Base-by-base conservation (phyloP, 257 asterid genomes). In the Nicotiana sylvestris region DNA sequence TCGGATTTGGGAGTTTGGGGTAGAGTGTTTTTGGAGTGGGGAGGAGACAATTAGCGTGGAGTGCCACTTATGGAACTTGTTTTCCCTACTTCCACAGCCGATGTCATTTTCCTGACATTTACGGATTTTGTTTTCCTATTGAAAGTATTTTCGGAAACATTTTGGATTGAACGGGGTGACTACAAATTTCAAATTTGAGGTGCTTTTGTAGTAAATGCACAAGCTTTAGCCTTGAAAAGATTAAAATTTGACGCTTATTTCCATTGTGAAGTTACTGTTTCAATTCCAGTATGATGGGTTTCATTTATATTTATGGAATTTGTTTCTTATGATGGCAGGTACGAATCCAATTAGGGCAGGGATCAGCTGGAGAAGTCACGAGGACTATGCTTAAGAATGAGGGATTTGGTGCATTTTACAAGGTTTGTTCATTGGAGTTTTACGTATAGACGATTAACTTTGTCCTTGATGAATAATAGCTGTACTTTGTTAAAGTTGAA, bases 331-430 rank as follows among this genome's bases (percentile, higher is more conserved):
- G 10, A 67, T 88, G 70, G 78, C 87, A 95, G 99, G 99, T 93
- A 86, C 90, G 99, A 84, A 95, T 95, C 76, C 99, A 95, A 82
- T 85, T 95, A 91, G 98, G 99, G 33, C 97, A 95, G 83, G 98
- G 99, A 84, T 95, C 98, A 79, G 99, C 97, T 2, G 91, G 43
- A 11, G 86, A 65, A 12, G 96, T 95, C 81, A 85, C 98, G 5
- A 88, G 67, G 84, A 91, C 9, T 88, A 93, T 95, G 99, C 88
- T 95, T 49, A 91, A 91, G 79, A 93, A 93, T 74, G 95, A 95
- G 49, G 99, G 98, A 11, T 1, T 90, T 43, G 94, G 94, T 78
- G 97, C 97, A 66, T 92, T 95, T 77, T 95, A 95, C 88, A 93
- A 95, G 92, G 99, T 95, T 81, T 49, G 94, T 85, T 16, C 25